phyloP scores from a whole-genome alignment of 306 rosid genomes.

The Amphicarpaea edgeworthii region DNA sequence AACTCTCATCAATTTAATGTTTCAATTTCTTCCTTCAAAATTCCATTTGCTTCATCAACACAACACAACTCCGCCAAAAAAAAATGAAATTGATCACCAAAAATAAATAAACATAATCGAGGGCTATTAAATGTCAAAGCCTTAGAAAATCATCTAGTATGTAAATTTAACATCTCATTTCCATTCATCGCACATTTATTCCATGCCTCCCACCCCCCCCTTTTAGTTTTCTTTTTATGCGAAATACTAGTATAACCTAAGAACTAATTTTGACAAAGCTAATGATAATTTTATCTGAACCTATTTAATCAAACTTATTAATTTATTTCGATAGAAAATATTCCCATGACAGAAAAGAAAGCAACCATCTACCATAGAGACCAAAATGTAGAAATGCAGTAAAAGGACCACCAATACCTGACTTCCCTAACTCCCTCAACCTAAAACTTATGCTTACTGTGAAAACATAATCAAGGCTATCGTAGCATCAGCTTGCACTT shows the following conservation, averaged over 20 bases:
- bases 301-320: background rate
- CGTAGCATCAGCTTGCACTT: background rate
- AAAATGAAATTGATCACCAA: background rate
- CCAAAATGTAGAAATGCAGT: background rate
- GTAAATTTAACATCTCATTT: background rate
- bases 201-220: background rate
- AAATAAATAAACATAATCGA: background rate
- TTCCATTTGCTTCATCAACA: background rate
- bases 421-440: background rate
- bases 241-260: too few relatives aligned
- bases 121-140: background rate
- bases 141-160: background rate
- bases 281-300: background rate
- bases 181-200: background rate
- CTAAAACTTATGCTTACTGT: conserved; percentile 1
- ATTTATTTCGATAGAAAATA: background rate
- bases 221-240: background rate
- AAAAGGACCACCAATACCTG: background rate
- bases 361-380: background rate
- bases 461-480: background rate
- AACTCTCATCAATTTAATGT: background rate
- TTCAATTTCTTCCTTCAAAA: background rate
- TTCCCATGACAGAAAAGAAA: background rate
- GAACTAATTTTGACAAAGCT: conserved; percentile 9
- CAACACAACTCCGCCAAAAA: background rate